Evolutionary conservation across 1,284 basidiomycete genomes (phyloP).

Genomic region (Phellopilus nigrolimitatus): DNA sequence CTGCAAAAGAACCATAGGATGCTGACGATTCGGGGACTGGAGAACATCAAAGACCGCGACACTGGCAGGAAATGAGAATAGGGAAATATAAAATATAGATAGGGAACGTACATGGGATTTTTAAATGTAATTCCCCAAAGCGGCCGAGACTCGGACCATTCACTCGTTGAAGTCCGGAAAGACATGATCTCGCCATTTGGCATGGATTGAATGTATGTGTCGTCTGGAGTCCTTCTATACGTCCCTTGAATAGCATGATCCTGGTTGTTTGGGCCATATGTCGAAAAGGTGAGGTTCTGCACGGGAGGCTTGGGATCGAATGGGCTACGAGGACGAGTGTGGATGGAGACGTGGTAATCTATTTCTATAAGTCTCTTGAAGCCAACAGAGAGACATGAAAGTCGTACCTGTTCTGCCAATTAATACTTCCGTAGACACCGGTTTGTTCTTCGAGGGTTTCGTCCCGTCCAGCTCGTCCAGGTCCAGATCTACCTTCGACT

Average conservation of each 20-base stretch:
- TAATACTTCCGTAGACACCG: slow-evolving; percentile 57
- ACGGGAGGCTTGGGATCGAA: slow-evolving; percentile 41
- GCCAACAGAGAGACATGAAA: neutral
- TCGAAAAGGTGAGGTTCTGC: slow-evolving; percentile 77
- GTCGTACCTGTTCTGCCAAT: slow-evolving; percentile 77
- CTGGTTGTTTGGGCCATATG: slow-evolving; percentile 81
- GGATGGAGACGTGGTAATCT: slow-evolving; percentile 75
- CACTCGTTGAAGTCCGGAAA: slow-evolving; percentile 45
- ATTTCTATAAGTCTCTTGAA: slow-evolving; percentile 4
- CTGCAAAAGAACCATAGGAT: slow-evolving; percentile 74
- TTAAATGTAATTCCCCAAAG: slow-evolving; percentile 58
- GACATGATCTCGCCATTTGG: slow-evolving; percentile 73
- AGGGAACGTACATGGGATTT: slow-evolving; percentile 45
- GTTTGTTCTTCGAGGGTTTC: slow-evolving; percentile 35
- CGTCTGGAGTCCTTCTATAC: slow-evolving; percentile 69
- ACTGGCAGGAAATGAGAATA: slow-evolving; percentile 32
- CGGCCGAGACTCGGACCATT: slow-evolving; percentile 34
- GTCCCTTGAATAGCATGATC: slow-evolving; percentile 58
- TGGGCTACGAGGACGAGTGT: slow-evolving; percentile 40
- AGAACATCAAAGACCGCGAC: slow-evolving; percentile 80
- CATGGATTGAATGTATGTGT: slow-evolving; percentile 71
- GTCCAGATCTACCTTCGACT: slow-evolving; percentile 42
- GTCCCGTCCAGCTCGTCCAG: slow-evolving; percentile 68
- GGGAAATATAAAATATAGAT: neutral
- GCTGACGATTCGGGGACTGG: slow-evolving; percentile 37